Evolutionary conservation across 805 yeast genomes (phyloP).

Genomic region (Candida boidinii): DNA sequence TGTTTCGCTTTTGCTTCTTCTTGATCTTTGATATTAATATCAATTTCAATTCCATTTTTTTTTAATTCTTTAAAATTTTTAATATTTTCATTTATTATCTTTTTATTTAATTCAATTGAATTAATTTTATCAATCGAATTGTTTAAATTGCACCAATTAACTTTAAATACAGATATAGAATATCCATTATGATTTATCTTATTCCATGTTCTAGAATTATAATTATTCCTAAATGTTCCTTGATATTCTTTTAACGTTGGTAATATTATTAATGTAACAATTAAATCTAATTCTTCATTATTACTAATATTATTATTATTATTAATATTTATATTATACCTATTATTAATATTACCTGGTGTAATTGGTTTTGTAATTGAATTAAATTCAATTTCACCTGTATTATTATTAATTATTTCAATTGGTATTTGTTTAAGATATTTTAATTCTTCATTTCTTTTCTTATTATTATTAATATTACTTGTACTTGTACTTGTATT

Average conservation of each 20-base stretch:
- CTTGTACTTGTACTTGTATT: no score
- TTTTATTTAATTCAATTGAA: constrained; percentile 12
- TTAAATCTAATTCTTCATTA: constrained; percentile 34
- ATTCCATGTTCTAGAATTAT: constrained; percentile 71
- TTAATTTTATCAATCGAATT: constrained; percentile 13
- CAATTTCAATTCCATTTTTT: constrained; percentile 1
- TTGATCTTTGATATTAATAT: no score
- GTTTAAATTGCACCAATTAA: constrained; percentile 34
- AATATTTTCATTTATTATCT: constrained; percentile 14
- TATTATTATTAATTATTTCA: no score
- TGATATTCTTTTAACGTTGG: constrained; percentile 61
- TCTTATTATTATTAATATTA: constrained; percentile 13
- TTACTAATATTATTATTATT: constrained; percentile 9
- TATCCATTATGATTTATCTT: constrained; percentile 63
- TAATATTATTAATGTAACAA: constrained; percentile 52
- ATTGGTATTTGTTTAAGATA: no score
- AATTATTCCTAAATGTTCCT: constrained; percentile 60
- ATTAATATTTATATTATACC: constrained; percentile 23
- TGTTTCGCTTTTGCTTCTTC: no score
- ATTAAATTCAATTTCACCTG: neutral
- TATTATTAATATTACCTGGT: constrained; percentile 31
- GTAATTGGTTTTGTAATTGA: constrained; percentile 19
- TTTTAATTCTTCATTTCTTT: no score
- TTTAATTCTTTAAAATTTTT: constrained; percentile 8
- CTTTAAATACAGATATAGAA: constrained; percentile 53